Evolutionary conservation across 306 rosid species (phyloP), one percentile per base, ranked within the genome.

Genomic region (Castanospermum australe): DNA sequence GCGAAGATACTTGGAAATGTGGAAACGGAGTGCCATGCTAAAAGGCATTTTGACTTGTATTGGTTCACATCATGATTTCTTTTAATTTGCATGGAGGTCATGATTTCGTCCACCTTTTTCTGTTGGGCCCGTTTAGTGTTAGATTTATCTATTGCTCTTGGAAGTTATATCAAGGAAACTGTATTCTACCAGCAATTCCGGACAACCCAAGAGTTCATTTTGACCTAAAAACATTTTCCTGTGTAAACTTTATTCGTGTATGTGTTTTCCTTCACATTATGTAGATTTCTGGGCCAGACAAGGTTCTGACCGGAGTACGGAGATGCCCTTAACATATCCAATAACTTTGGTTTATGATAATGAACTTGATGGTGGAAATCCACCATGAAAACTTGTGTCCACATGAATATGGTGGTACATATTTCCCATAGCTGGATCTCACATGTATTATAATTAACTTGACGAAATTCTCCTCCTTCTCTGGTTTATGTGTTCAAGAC

Each of bases 401-500:
- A 75, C 75, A 75, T 64, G 81, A 78, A 65, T 61, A 65, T 45
- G 86, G 42, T 32, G 79, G 68, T 78, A 78, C 86, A 59, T 71
- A 68, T 73, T 76, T 73, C 35, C 25, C 85, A 79, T 88, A 88
- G 92, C 90, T 86, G 87, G 82, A 86, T 73, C 81, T 68, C 90
- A 88, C 73, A 48, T 64, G 28, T 73, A 33, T 67, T 32, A 69
- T 51, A n/a, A n/a, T n/a, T n/a, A 41, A 48, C 59, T 66, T 10
- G 15, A 18, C 76, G 61, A 61, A 71, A 62, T 57, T 85, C 47
- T 82, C 47, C 17, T 18, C 51, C 79, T 79, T 51, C 38, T 67
- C 65, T 63, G 4, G 25, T 11, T 36, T 38, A 50, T 17, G 47
- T 81, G 66, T 71, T 66, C 55, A 41, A 45, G 77, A 9, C 2